Evolutionary conservation across 116 monocot genomes (phyloP), one percentile per base, ranked within the genome.

Genomic region (Dioscorea cayenensis): DNA sequence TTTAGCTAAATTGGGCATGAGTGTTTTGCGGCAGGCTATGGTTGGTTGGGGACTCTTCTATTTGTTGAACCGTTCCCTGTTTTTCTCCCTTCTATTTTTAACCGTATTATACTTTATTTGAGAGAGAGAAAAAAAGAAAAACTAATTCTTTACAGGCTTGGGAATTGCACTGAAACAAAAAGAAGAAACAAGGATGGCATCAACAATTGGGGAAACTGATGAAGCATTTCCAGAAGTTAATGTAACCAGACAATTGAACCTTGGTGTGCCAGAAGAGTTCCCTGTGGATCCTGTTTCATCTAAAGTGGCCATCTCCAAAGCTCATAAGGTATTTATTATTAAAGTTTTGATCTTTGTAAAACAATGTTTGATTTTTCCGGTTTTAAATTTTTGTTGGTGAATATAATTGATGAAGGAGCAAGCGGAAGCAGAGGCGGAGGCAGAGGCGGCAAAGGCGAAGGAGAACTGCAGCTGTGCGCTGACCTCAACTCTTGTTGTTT

Each of bases 221-320:
- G n/a, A 3, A 3, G 28, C 68, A n/a, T 82, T 71, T 20, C 82
- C 69, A 18, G 71, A 27, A 20, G 74, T 55, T 3, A 52, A 82
- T 35, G 70, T 71, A 28, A 9, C 70, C 13, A 38, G 66, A 52
- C 75, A 83, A 38, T 19, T 82, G 36, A 67, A 83, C 50, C 83
- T 68, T 20, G 63, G 67, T 18, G 75, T 67, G 8, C 78, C 83
- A 7, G 67, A 67, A 58, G 48, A 75, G 21, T 83, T 83, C 67
- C 74, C 75, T 0, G 63, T 75, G 7, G 83, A 83, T 36, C 78
- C 82, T 71, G 59, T 83, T 69, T 78, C 78, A 23, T 75, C 83
- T 55, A 38, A 75, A 14, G 51, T 75, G 3, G 66, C 73, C 18
- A 38, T 67, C 7, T 51, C 75, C 32, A 83, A 78, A 68, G 70